These are phyloP conservation scores for Mycena polygramma DNA, from an alignment of 768 basidiomycete species.

Conservation along the genomic window DNA sequence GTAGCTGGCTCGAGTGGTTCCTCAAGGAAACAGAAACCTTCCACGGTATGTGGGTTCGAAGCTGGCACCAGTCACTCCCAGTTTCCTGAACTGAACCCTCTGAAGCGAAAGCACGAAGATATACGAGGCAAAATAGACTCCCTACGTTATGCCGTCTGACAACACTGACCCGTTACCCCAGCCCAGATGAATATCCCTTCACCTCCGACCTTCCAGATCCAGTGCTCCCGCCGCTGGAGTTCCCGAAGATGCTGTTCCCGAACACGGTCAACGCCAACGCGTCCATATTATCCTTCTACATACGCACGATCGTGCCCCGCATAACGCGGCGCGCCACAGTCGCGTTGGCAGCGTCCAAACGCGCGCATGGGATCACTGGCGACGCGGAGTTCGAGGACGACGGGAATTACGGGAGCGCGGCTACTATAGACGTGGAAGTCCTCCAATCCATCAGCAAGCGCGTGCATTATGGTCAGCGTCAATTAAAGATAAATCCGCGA, in stretches of 20 bases:
- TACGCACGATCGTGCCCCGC: constrained; percentile 86
- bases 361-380: constrained; percentile 73
- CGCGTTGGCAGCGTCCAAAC: constrained; percentile 73
- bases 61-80: not conserved
- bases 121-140: constrained; percentile 76
- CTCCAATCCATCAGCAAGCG: constrained; percentile 98
- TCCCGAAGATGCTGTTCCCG: constrained; percentile 83
- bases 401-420: constrained; percentile 97
- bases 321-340: constrained; percentile 84
- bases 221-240: constrained; percentile 78
- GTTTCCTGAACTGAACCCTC: constrained; percentile 8
- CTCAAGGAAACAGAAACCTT: constrained; percentile 94
- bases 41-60: constrained; percentile 79
- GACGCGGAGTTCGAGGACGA: constrained; percentile 89
- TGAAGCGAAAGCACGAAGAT: constrained; percentile 92
- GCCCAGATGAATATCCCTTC: constrained; percentile 99
- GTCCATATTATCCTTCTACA: constrained; percentile 92
- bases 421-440: constrained; percentile 94
- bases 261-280: constrained; percentile 89
- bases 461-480: constrained; percentile 91
- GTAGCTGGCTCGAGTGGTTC: constrained; percentile 98
- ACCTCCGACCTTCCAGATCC: constrained; percentile 84
- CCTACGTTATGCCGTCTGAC: not conserved
- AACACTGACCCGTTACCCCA: constrained; percentile 46
- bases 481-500: not conserved